A percentile compares a stretch with the other conserved stretches of the same genome.
These are phyloP conservation scores for Tylopilus subfusipes DNA, from an alignment of 768 basidiomycete genomes.

Conservation along the genomic window DNA sequence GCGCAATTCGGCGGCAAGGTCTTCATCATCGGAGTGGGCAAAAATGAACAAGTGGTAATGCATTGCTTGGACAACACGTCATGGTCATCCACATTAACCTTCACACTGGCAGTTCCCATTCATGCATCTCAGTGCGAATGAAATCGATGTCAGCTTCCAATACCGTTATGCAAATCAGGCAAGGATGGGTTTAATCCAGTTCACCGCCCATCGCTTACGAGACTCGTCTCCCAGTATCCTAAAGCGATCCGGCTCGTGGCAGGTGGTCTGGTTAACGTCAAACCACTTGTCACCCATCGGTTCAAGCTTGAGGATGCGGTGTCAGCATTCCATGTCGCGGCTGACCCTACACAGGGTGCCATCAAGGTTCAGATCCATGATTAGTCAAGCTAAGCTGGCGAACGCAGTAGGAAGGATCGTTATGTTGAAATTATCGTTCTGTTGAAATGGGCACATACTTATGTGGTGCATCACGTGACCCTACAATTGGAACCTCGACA, in stretches of 20 bases:
- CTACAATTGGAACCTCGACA: slow-evolving; percentile 1
- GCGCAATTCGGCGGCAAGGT: slow-evolving; percentile 63
- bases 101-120: slow-evolving; percentile 52
- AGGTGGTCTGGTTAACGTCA: slow-evolving; percentile 64
- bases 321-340: slow-evolving; percentile 75
- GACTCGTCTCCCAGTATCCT: slow-evolving; percentile 55
- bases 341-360: slow-evolving; percentile 61
- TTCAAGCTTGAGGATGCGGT: slow-evolving; percentile 71
- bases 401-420: not conserved
- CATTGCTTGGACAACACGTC: slow-evolving; percentile 8
- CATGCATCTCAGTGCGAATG: slow-evolving; percentile 69
- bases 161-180: slow-evolving; percentile 68
- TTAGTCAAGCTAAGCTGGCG: slow-evolving; percentile 20
- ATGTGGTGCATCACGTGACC: slow-evolving; percentile 22
- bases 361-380: slow-evolving; percentile 69
- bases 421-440: too few species aligned
- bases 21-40: slow-evolving; percentile 68
- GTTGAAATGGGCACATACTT: too few species aligned
- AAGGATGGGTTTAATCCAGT: not conserved
- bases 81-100: not conserved
- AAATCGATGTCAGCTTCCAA: slow-evolving; percentile 66
- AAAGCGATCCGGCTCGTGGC: slow-evolving; percentile 83
- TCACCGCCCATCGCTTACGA: not conserved
- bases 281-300: slow-evolving; percentile 77
- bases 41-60: slow-evolving; percentile 53